A percentile compares a stretch with the other conserved stretches of the same genome.
Evolutionary conservation across 805 yeast species (phyloP).

Genomic region (Scheffersomyces coipomensis): DNA sequence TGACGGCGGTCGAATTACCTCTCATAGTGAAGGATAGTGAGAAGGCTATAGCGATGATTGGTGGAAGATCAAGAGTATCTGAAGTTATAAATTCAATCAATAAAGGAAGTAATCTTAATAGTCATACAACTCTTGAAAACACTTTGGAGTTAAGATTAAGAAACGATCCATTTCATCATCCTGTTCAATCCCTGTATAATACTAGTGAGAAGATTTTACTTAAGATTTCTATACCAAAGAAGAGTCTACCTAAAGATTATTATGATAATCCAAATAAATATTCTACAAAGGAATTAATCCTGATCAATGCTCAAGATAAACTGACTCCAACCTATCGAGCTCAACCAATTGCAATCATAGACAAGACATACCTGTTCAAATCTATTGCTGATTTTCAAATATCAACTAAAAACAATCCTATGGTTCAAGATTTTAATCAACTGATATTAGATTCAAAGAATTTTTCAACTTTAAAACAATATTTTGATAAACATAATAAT

Average conservation of each 20-base stretch:
- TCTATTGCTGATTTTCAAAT: slow-evolving; percentile 88
- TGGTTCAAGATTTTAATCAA: slow-evolving; percentile 25
- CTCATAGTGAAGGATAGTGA: slow-evolving; percentile 60
- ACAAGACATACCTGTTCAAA: slow-evolving; percentile 71
- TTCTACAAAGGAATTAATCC: slow-evolving; percentile 40
- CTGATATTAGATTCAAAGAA: slow-evolving; percentile 21
- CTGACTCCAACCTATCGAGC: slow-evolving; percentile 34
- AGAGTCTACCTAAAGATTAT: slow-evolving; percentile 39
- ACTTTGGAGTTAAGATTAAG: slow-evolving; percentile 41
- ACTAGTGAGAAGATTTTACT: slow-evolving; percentile 57
- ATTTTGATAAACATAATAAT: slow-evolving; percentile 19
- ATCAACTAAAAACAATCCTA: slow-evolving; percentile 52
- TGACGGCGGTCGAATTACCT: slow-evolving; percentile 77
- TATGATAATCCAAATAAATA: slow-evolving; percentile 29
- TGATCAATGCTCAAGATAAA: slow-evolving; percentile 24
- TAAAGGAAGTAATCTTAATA: slow-evolving; percentile 18
- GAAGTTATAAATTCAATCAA: slow-evolving; percentile 38
- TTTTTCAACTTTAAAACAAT: slow-evolving; percentile 22
- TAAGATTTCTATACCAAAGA: slow-evolving; percentile 61
- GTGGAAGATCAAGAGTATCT: slow-evolving; percentile 51
- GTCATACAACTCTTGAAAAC: slow-evolving; percentile 27
- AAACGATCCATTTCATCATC: slow-evolving; percentile 54
- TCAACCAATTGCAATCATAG: slow-evolving; percentile 65
- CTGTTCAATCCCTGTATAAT: slow-evolving; percentile 53
- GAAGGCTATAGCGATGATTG: slow-evolving; percentile 67